Conservation (phyloP, 75 land plant species). For the Sequoiadendron giganteum region DNA sequence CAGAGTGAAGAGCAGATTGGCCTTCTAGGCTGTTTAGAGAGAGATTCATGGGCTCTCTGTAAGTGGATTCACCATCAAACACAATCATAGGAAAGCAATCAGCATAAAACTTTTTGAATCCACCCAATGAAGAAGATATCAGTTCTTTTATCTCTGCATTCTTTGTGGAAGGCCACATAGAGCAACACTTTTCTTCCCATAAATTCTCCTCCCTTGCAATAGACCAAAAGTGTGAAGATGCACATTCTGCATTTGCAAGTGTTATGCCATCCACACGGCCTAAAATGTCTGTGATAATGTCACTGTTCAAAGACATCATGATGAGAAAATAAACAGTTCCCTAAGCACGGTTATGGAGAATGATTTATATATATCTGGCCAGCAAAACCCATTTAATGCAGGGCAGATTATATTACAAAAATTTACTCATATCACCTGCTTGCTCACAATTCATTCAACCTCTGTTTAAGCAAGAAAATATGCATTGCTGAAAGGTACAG, state of each 20-base stretch:
- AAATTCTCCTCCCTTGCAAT: slow-evolving; percentile 51
- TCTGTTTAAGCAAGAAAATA: no score
- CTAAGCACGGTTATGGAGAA: no score
- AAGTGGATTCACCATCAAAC: not conserved
- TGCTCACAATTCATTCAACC: no score
- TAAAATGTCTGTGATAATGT: slow-evolving; percentile 63
- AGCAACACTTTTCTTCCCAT: slow-evolving; percentile 68
- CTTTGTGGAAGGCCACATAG: slow-evolving; percentile 74
- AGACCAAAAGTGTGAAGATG: slow-evolving; percentile 45
- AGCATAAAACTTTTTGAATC: slow-evolving; percentile 47
- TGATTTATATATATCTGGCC: no score
- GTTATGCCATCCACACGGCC: slow-evolving; percentile 70
- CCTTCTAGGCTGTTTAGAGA: not conserved
- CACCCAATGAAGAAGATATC: slow-evolving; percentile 55
- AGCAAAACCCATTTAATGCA: no score
- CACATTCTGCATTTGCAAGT: slow-evolving; percentile 74
- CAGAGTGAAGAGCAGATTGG: not conserved
- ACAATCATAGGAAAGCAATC: slow-evolving; percentile 25
- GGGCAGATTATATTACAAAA: no score
- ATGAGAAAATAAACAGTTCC: no score
- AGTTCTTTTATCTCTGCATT: slow-evolving; percentile 43
- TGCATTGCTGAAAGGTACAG: no score
- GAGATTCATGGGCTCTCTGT: not conserved
- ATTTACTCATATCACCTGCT: no score
- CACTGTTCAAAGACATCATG: slow-evolving; percentile 41